Evolutionary conservation across 2,329 filamentous ascomycete genomes (phyloP), one percentile per base, ranked within the genome.

Genomic region (Neurospora sp.): DNA sequence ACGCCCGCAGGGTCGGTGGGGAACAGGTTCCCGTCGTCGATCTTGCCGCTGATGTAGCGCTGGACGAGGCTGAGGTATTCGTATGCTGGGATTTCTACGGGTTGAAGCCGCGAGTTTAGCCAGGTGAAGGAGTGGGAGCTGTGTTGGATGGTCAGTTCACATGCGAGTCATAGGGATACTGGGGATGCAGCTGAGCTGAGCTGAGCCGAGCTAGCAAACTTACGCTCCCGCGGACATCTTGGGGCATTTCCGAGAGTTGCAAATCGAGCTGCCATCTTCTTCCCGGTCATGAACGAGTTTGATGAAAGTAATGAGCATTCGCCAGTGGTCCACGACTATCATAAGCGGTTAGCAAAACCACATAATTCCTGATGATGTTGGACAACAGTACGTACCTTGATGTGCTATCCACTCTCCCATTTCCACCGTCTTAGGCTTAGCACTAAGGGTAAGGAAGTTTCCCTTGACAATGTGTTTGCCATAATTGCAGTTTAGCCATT

Each of bases 361-460:
- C 23, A 15, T 12, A 52, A 5, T 12, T n/a, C n/a, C 8, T 36
- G 12, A 8, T 41, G 19, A 39, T 6, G 46, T 8, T 11, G 10
- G 37, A 36, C n/a, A 40, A 36, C 23, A 23, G 33, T 68, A 77
- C 81, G 79, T 84, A 93, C 92, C 88, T 84, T 96, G 92, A 81
- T 96, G 91, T 72, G 92, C 92, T 74, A 96, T 85, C 92, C 92
- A 96, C 81, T 96, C 92, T 72, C 91, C 92, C 76, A 91, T 87
- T 76, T 96, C 92, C 66, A 96, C 90, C 71, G 93, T 91, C 80
- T 92, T 91, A 12, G 92, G 92, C 78, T 92, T 89, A 70, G 91
- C 91, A 75, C 92, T 93, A 70, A 96, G 82, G 6, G 92, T 96
- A 88, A 95, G 92, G 79, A 96, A 96, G 81, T 96, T 96, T 71